These are phyloP conservation scores for Oryza glaberrima DNA, from an alignment of 176 grass and related monocot species.

Conservation along the genomic window DNA sequence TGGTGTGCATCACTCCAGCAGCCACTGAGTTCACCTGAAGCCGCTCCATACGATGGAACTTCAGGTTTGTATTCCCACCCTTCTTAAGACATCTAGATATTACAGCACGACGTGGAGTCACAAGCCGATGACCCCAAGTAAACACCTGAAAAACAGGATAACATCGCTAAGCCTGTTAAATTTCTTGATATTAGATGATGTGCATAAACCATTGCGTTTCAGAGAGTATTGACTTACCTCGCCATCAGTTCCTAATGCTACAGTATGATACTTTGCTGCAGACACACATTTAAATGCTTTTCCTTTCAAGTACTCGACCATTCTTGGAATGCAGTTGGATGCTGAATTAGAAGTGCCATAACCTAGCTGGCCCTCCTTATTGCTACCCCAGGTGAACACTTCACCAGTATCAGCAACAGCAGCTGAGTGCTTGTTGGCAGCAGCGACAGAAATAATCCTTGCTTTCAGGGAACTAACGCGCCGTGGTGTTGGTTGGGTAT, in stretches of 20 bases:
- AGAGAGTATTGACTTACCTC: conserved; percentile 60
- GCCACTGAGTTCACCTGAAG: conserved; percentile 87
- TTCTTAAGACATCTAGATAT: conserved; percentile 87
- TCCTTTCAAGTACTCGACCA: conserved; percentile 98
- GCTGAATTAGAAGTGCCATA: conserved; percentile 99
- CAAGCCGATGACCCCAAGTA: conserved; percentile 94
- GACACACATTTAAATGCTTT: conserved; percentile 82
- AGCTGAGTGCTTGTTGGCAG: conserved; percentile 96
- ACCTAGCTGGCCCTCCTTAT: conserved; percentile 98
- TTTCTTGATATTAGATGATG: conserved; percentile 31
- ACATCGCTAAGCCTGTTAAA: background rate
- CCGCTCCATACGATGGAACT: conserved; percentile 86
- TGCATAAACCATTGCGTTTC: conserved; percentile 26
- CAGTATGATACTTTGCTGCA: conserved; percentile 90
- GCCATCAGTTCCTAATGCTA: conserved; percentile 80
- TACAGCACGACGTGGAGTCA: conserved; percentile 89
- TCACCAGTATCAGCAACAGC: conserved; percentile 82
- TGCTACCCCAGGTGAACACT: conserved; percentile 97
- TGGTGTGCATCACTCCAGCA: conserved; percentile 83
- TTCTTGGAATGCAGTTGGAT: conserved; percentile 90
- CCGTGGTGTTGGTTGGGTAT: conserved; percentile 93
- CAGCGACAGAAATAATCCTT: conserved; percentile 85
- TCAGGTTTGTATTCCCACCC: conserved; percentile 84
- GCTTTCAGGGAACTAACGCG: conserved; percentile 77
- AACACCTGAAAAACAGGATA: conserved; percentile 64